Evolutionary conservation across 208 protist species (phyloP), one percentile per base, ranked within the genome.

Genomic region (Vickermania ingenoplastis): DNA sequence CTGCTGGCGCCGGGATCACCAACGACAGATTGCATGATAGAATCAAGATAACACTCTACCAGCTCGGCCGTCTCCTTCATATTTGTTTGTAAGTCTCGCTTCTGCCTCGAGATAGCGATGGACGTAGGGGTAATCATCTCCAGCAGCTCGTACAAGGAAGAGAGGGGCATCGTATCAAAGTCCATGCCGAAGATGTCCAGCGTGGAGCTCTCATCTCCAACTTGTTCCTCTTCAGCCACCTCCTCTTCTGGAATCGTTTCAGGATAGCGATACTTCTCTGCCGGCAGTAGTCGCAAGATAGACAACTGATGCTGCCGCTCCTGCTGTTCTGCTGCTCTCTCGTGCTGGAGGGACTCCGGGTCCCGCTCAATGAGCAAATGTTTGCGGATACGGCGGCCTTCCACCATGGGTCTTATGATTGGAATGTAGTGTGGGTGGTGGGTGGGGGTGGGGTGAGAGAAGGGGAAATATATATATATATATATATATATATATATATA

Each of bases 1-100:
- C 53, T 59, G 57, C 13, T 62, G 27, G 57, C 29, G 1, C 57
- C 63, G n/a, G n/a, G n/a, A n/a, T n/a, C n/a, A 41, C 89, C 81
- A 1, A 86, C 56, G 65, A 89, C 87, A 48, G 68, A 62, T 60
- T 89, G 78, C 29, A 83, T 63, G 0, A 73, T 58, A 2, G 61
- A 50, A 21, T 11, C 65, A 24, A 14, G 25, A 21, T 27, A 72
- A 29, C 75, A 60, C 21, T 50, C 65, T 61, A 79, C 57, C 69
- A 74, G 61, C 63, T 79, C 59, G 56, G 71, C 62, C 22, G 71
- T 41, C 1, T 17, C 48, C 24, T 29, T 41, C 41, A 65, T 21
- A 13, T 13, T 17, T 13, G 7, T 7, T 21, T 54, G 50, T 28
- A 54, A 25, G n/a, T 54, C 36, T 7, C 36, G 17, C 36, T 45